Conservation (phyloP, 371 early-diverging fungal genomes). For the Rhizopus microsporus region DNA sequence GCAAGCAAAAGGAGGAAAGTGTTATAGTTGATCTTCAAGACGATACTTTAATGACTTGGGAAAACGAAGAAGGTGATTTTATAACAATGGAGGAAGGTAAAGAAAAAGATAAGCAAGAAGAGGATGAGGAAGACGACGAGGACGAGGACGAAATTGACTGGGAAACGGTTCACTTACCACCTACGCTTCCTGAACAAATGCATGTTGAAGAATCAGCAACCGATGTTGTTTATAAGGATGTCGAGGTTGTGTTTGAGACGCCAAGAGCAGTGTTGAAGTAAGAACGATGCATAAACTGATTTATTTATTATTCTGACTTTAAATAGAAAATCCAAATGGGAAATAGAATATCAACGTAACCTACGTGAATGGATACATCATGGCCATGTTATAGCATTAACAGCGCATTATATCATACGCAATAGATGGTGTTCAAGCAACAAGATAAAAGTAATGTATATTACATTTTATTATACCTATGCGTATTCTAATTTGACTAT, state of each 20-base stretch:
- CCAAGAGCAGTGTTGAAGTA: slow-evolving; percentile 37
- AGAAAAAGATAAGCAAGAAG: not conserved
- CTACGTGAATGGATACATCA: slow-evolving; percentile 46
- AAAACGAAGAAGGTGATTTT: too few species aligned
- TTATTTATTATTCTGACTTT: not conserved
- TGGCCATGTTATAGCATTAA: slow-evolving; percentile 33
- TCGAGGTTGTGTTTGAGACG: slow-evolving; percentile 41
- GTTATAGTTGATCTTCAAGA: too few species aligned
- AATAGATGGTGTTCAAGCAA: slow-evolving; percentile 41
- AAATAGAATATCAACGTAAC: slow-evolving; percentile 33
- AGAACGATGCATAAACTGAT: not conserved
- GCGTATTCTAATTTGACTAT: not conserved
- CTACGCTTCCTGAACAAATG: not conserved
- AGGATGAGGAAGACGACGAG: slow-evolving; percentile 11
- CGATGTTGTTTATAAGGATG: slow-evolving; percentile 29
- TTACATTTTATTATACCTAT: not conserved
- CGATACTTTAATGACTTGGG: too few species aligned
- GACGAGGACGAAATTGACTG: slow-evolving; percentile 30
- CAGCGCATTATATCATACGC: slow-evolving; percentile 42
- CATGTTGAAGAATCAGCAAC: not conserved
- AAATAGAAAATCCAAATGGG: slow-evolving; percentile 33
- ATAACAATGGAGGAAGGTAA: not conserved
- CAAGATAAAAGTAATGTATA: slow-evolving; percentile 30
- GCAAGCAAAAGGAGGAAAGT: not conserved
- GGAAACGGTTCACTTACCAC: slow-evolving; percentile 28